phyloP scores from a whole-genome alignment of 805 yeast genomes.

The Wickerhamomyces silvicola region DNA sequence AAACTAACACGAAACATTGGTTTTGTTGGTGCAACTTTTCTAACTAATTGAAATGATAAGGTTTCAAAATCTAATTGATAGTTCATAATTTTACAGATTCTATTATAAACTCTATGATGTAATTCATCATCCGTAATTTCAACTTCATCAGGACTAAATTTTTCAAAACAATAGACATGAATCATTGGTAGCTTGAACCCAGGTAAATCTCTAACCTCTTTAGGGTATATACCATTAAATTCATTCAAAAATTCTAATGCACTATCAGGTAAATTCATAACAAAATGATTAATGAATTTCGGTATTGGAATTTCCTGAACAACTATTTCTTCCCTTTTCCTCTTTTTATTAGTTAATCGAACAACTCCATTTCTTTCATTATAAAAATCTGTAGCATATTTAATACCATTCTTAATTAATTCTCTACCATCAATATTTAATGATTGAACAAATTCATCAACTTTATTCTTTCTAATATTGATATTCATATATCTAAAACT shows the following conservation, averaged over 20 bases:
- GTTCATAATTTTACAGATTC: conserved; percentile 38
- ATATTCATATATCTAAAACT: conserved; percentile 63
- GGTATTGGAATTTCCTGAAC: conserved; percentile 38
- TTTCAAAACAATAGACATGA: conserved; percentile 90
- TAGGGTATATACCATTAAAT: conserved; percentile 62
- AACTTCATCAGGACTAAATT: conserved; percentile 68
- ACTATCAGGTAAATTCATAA: conserved; percentile 93
- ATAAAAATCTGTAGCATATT: conserved; percentile 42
- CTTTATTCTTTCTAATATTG: conserved; percentile 63
- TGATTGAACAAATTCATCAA: conserved; percentile 49
- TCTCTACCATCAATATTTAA: conserved; percentile 78
- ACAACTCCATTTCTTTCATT: conserved; percentile 29
- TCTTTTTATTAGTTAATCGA: conserved; percentile 31
- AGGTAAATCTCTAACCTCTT: conserved; percentile 32
- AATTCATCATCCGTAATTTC: conserved; percentile 68
- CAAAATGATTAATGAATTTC: conserved; percentile 58
- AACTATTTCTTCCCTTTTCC: conserved; percentile 25
- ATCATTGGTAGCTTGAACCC: conserved; percentile 62
- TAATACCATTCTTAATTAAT: conserved; percentile 60
- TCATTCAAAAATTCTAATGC: conserved; percentile 79
- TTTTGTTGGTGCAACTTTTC: conserved; percentile 95
- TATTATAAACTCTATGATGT: conserved; percentile 55
- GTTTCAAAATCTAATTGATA: conserved; percentile 39
- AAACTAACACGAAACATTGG: conserved; percentile 92
- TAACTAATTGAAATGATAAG: conserved; percentile 70